Percentiles rank a stretch among this genome's conserved stretches.
These are phyloP conservation scores for Camellia granthamiana DNA, from an alignment of 148 eudicot genomes.

Conservation along the genomic window DNA sequence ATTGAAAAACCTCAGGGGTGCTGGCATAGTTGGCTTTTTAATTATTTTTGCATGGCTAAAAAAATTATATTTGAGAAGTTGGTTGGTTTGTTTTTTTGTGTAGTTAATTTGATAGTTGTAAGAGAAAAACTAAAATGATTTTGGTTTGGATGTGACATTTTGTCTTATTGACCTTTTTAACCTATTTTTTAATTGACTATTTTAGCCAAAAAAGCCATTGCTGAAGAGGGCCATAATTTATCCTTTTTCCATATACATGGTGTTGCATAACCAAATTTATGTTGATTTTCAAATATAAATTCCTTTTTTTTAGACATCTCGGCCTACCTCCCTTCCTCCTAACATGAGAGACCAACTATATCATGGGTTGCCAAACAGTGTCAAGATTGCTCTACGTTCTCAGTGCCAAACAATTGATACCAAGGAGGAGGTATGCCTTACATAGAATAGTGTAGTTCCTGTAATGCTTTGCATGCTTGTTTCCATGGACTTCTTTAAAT, in stretches of 20 bases:
- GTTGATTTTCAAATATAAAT: slow-evolving; percentile 1
- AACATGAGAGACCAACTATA: slow-evolving; percentile 80
- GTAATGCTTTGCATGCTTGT: not conserved
- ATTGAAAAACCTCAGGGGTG: not conserved
- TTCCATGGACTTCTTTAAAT: not conserved
- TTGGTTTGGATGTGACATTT: too few relatives aligned
- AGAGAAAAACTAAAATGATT: too few relatives aligned
- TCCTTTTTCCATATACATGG: not conserved
- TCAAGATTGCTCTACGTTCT: slow-evolving; percentile 67
- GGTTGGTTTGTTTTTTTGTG: too few relatives aligned
- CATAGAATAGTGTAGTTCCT: not conserved
- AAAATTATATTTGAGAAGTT: too few relatives aligned
- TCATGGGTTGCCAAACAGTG: slow-evolving; percentile 65
- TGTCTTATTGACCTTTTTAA: too few relatives aligned
- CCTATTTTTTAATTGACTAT: too few relatives aligned
- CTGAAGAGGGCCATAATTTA: not conserved
- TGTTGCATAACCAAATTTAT: not conserved
- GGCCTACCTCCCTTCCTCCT: slow-evolving; percentile 82
- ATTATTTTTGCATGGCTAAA: too few relatives aligned
- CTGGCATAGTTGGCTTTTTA: not conserved
- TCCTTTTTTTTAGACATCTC: slow-evolving; percentile 55
- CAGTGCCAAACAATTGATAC: slow-evolving; percentile 44
- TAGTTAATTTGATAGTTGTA: too few relatives aligned
- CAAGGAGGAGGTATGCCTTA: slow-evolving; percentile 52
- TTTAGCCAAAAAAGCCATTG: too few relatives aligned